These are phyloP conservation scores for Scutellaria barbata DNA, from an alignment of 257 asterid species.

Conservation along the genomic window DNA sequence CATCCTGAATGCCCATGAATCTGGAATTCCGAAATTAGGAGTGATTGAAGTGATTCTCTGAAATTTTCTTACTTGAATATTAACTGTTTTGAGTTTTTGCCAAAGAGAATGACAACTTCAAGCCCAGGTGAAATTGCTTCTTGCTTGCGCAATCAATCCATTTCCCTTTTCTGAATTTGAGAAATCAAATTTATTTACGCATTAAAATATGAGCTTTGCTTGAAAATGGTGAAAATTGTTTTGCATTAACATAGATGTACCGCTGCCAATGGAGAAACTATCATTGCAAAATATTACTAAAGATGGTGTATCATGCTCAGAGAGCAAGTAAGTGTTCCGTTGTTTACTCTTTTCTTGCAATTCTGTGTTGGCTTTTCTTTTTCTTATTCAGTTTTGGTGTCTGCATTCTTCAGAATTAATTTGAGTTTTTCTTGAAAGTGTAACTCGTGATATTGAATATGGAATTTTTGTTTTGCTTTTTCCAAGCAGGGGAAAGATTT, in stretches of 20 bases:
- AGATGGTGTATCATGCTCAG: slow-evolving; percentile 37
- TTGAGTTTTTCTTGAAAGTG: too few relatives aligned
- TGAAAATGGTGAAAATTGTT: slow-evolving; percentile 6
- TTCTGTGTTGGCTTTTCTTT: background rate
- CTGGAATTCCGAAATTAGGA: too few relatives aligned
- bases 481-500: slow-evolving; percentile 46
- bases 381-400: background rate
- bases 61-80: too few relatives aligned
- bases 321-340: slow-evolving; percentile 41
- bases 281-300: slow-evolving; percentile 35
- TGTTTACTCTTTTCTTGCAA: background rate
- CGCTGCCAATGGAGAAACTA: slow-evolving; percentile 62
- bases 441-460: background rate
- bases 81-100: slow-evolving; percentile 11
- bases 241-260: slow-evolving; percentile 32
- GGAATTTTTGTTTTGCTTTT: background rate
- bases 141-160: background rate
- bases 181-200: background rate
- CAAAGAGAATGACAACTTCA: slow-evolving; percentile 33
- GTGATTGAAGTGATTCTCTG: too few relatives aligned
- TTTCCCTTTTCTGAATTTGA: background rate
- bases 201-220: slow-evolving; percentile 15
- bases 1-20: too few relatives aligned
- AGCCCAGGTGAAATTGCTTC: slow-evolving; percentile 31
- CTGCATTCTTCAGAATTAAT: too few relatives aligned